Base-by-base conservation (phyloP, 257 asterid genomes). In the Henckelia pumila region DNA sequence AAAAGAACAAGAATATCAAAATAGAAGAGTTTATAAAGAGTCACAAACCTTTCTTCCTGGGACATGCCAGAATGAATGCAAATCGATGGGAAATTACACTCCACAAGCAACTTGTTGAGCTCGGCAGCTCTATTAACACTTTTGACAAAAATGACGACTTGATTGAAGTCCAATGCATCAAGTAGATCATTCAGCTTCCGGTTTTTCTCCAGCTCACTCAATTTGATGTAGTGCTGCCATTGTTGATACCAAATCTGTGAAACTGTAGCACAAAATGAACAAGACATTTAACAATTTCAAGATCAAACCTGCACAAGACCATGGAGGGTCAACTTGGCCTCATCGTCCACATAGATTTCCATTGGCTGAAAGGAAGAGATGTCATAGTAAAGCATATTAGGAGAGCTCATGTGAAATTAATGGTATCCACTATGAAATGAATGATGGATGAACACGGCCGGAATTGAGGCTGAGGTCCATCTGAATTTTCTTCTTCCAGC, bases 21-120 rank as follows among this genome's bases (percentile, higher is more conserved):
- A 32, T 20, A 71, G 14, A 44, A 33, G 13, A 30, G 21, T 22
- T 3, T 7, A 25, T 4, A 24, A 24, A 14, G 32, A 29, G n/a
- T 60, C 16, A 2, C 79, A 8, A 20, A 88, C 97, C 97, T 91
- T 73, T 91, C 97, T 78, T 91, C 97, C 66, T 88, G 97, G 25
- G 97, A 82, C 97, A 91, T 91, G 80, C 97, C 97, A 73, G 97
- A 88, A 78, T 91, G 97, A 70, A 91, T 91, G 81, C 97, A 91
- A 53, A 91, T 91, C n/a, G 96, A 88, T 52, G 97, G 97, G 32
- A 91, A 91, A 68, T 91, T 91, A 50, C 98, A 91, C 82, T 89
- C 98, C 67, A 84, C 92, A 23, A 89, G 96, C 75, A 91, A 80
- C 83, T 91, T 91, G 85, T 91, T 85, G 66, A 91, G 86, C 84